Evolutionary conservation across 441 rosid species (phyloP), one percentile per base, ranked within the genome.

Genomic region (Melastoma candidum): DNA sequence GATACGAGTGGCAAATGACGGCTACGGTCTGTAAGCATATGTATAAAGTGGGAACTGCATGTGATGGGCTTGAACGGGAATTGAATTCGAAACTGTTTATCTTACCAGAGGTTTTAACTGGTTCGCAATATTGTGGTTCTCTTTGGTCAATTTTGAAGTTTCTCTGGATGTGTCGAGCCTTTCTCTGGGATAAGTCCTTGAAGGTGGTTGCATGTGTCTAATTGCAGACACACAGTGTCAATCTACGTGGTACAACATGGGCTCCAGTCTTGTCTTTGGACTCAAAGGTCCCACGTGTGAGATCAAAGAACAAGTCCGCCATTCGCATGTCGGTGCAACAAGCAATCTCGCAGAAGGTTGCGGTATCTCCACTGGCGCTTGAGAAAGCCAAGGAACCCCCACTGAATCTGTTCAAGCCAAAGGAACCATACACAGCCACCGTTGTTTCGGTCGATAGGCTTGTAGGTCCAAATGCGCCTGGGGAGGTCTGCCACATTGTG

Each of bases 401-500:
- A 0, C 64, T 92, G 48, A 81, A 92, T 65, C 14, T 63, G 62
- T 77, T 72, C 78, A 85, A 79, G 75, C 90, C 94, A 32, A 92
- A 83, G 85, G 94, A 75, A 65, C 96, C 96, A 12, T 85, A 85
- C 63, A 83, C 87, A 1, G 96, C 95, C 48, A 87, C 94, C 24
- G 77, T 92, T 69, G 86, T 74, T 58, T 92, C 98, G 25, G 94
- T 92, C 53, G 96, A 92, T 73, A 81, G 98, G 73, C 59, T 92
- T 49, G 98, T 92, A 0, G 94, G 96, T 46, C 82, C 94, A 36
- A 72, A 87, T 61, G 87, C 96, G 39, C 96, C 98, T 1, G 98
- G 96, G 17, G 98, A 92, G 78, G 90, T 96, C 53, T 92, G 98
- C 60, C 98, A 92, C 64, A 78, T 92, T 69, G 95, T 88, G 46